phyloP scores from a whole-genome alignment of 2,329 filamentous ascomycete species.

The Aureobasidium sp. region DNA sequence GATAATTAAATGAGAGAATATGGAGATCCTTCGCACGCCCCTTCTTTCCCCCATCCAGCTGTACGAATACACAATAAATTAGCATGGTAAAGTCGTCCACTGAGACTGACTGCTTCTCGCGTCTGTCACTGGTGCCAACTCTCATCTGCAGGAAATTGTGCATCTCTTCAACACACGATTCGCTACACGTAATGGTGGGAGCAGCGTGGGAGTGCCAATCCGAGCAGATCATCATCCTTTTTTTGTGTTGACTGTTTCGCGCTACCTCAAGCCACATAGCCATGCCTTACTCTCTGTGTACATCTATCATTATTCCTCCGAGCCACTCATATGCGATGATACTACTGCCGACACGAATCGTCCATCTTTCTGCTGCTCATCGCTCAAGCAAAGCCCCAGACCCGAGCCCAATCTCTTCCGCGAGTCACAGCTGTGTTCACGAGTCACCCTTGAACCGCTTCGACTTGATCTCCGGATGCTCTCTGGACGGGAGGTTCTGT shows the following conservation, averaged over 20 bases:
- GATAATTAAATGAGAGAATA: slow-evolving; percentile 1
- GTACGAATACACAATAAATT: neutral
- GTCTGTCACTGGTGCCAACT: neutral
- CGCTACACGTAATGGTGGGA: neutral
- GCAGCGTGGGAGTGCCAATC: neutral
- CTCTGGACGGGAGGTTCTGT: neutral
- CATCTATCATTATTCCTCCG: neutral
- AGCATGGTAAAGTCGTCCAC: neutral
- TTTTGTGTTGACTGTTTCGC: neutral
- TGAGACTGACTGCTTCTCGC: neutral
- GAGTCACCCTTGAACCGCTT: slow-evolving; percentile 1
- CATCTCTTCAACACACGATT: neutral
- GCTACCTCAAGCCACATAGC: slow-evolving; percentile 1
- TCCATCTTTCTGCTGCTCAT: neutral
- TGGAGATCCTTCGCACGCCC: neutral
- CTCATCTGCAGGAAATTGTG: neutral
- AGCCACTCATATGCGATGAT: neutral
- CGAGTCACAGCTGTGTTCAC: neutral
- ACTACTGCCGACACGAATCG: neutral
- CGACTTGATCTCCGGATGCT: neutral
- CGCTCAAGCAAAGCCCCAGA: neutral
- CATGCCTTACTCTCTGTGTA: neutral
- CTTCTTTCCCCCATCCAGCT: neutral
- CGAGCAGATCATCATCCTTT: neutral
- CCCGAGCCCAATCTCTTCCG: neutral